Evolutionary conservation across 352 stramenopile genomes (phyloP), one percentile per base, ranked within the genome.

Genomic region (Pythium graminicola): DNA sequence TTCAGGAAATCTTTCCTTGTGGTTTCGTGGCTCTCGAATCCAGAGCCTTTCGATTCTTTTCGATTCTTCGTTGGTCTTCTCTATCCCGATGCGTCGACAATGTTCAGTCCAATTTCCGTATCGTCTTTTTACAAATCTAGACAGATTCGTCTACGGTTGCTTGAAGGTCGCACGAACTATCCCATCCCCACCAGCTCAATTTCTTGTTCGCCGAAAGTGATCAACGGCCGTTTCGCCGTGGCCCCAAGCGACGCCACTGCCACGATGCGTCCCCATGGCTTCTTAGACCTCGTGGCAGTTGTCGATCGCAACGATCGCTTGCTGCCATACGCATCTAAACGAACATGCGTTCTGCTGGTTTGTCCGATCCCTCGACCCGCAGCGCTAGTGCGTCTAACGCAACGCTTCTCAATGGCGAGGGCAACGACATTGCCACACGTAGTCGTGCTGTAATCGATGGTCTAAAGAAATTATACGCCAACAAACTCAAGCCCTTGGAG

Each of bases 401-500:
- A 2, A 67, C 63, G 4, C 56, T 85, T 29, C 69, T 86, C 9
- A 50, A 52, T 4, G 72, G 64, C n/a, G 79, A 88, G 39, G 75
- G 74, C 27, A 65, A 65, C 11, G 77, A 90, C 31, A 88, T 90
- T 48, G 77, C 72, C 22, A 59, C 54, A 22, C 83, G 76, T 32
- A 89, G 77, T 60, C 78, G 77, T 28, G 68, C 72, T 7, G 78
- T 92, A 5, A 88, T 84, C 50, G 73, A 89, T 41, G 75, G 76
- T 0, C 74, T 91, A 57, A 89, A 93, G 68, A 84, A 84, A 40
- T 64, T 93, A 6, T 93, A 90, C 62, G 50, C 72, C 6, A 64
- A 35, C 42, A 90, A 89, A 46, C 84, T 96, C 46, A 70, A 66
- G 41, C 85, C 88, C 8, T 65, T 96, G 4, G 86, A 96, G 65